These are phyloP conservation scores for Harringtonia lauricola DNA, from an alignment of 2,329 filamentous ascomycete genomes.

Conservation along the genomic window DNA sequence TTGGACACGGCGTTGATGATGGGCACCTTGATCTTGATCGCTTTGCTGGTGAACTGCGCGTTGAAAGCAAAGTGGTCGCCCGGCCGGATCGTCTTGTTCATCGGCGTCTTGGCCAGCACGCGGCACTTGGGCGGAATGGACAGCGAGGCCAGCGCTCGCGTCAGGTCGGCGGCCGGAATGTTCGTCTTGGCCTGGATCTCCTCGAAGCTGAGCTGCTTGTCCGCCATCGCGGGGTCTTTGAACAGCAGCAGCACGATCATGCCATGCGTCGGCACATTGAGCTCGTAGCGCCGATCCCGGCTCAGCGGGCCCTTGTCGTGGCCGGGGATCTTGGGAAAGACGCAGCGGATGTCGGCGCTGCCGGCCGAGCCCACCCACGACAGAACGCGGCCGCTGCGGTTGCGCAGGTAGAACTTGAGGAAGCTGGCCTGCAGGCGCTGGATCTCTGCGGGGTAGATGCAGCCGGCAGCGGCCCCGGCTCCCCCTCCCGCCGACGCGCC, in stretches of 20 bases:
- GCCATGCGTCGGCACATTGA: conserved; percentile 85
- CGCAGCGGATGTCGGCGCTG: conserved; percentile 74
- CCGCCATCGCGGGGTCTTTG: conserved; percentile 53
- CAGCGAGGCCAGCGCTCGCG: conserved; percentile 69
- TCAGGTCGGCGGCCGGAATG: conserved; percentile 64
- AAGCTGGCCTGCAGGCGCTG: conserved; percentile 72
- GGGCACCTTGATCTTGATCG: conserved; percentile 80
- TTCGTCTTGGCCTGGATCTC: conserved; percentile 77
- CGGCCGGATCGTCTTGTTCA: conserved; percentile 64
- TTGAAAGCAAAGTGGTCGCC: conserved; percentile 79
- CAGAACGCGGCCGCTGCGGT: conserved; percentile 78
- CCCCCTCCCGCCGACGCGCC: conserved; percentile 6
- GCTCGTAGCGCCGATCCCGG: conserved; percentile 67
- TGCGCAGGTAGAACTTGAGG: conserved; percentile 76
- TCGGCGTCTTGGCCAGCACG: conserved; percentile 69
- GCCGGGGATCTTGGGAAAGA: conserved; percentile 60
- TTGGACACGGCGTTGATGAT: conserved; percentile 74
- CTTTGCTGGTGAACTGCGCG: conserved; percentile 66
- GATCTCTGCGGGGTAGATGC: conserved; percentile 66
- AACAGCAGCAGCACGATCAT: conserved; percentile 88
- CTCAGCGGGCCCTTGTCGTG: conserved; percentile 52
- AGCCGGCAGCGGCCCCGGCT: conserved; percentile 29
- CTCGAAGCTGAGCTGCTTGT: conserved; percentile 41
- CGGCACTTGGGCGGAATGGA: conserved; percentile 75
- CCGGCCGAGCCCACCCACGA: conserved; percentile 68